phyloP scores from a whole-genome alignment of 257 asterid genomes.

The Gentiana macrophylla region DNA sequence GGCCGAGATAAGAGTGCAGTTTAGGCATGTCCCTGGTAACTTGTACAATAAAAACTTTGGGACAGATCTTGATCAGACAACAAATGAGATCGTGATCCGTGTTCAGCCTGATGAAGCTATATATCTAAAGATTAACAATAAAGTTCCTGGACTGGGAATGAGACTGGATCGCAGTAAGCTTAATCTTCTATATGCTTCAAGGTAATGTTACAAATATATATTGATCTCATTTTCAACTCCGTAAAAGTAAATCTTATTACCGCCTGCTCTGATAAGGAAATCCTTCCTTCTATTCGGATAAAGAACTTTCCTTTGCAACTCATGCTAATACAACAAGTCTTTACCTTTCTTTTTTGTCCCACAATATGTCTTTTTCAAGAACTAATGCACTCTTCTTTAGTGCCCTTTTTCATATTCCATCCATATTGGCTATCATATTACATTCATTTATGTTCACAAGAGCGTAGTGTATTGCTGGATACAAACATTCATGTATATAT shows the following conservation, averaged over 20 bases:
- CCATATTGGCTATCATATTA: too few species aligned
- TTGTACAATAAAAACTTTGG: conserved; percentile 63
- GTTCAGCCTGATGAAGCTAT: conserved; percentile 96
- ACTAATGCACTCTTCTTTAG: too few species aligned
- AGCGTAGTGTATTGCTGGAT: too few species aligned
- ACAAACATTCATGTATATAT: too few species aligned
- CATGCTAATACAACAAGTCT: too few species aligned
- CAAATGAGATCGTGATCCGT: conserved; percentile 96
- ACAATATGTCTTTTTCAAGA: too few species aligned
- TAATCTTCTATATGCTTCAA: conserved; percentile 81
- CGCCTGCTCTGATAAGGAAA: background rate
- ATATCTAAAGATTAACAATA: conserved; percentile 79
- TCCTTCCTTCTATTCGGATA: too few species aligned
- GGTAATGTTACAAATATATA: conserved; percentile 32
- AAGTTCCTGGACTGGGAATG: conserved; percentile 95
- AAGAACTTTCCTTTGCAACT: too few species aligned
- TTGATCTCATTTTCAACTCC: background rate
- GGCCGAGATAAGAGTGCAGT: conserved; percentile 92
- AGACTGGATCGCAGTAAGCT: conserved; percentile 84
- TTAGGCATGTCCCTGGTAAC: conserved; percentile 91
- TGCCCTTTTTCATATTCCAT: too few species aligned
- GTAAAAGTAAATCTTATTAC: background rate
- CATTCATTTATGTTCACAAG: too few species aligned
- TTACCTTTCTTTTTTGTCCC: too few species aligned
- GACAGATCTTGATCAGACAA: conserved; percentile 71